These are phyloP conservation scores for Colletotrichum nymphaeae DNA, from an alignment of 2,329 filamentous ascomycete species.

Conservation along the genomic window DNA sequence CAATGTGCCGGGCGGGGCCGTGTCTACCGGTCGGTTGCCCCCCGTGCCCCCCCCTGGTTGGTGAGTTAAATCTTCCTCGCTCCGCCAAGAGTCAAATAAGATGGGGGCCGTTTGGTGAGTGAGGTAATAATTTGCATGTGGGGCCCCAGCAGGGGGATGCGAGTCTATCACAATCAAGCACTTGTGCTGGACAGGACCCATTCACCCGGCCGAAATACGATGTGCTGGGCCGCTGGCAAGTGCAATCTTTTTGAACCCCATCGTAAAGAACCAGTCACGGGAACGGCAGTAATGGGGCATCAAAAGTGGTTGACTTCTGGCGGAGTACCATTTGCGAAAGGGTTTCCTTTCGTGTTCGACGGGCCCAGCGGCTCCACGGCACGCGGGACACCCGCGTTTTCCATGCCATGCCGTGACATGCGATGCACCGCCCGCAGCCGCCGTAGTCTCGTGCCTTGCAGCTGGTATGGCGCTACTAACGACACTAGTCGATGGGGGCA, in stretches of 20 bases:
- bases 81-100: not conserved
- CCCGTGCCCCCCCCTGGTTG: not conserved
- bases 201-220: slow-evolving; percentile 1
- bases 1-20: slow-evolving; percentile 5
- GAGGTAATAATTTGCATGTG: not conserved
- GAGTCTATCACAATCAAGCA: slow-evolving; percentile 20
- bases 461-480: not conserved
- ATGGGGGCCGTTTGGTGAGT: not conserved
- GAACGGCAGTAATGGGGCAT: not conserved
- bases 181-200: not conserved
- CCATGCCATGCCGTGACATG: not conserved
- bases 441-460: slow-evolving; percentile 1
- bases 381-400: not conserved
- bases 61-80: not conserved
- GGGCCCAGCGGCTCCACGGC: not conserved
- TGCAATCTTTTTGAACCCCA: not conserved
- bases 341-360: not conserved
- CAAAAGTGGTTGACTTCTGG: not conserved
- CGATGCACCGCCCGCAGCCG: not conserved
- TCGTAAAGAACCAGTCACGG: not conserved
- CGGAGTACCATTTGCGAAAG: not conserved
- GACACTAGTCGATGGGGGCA: not conserved
- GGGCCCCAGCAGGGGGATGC: not conserved
- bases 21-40: not conserved
- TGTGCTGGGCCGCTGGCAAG: not conserved